A percentile compares a stretch with the other conserved stretches of the same genome.
Conservation (phyloP, 2,329 filamentous ascomycete genomes). For the Microcera coccophila region DNA sequence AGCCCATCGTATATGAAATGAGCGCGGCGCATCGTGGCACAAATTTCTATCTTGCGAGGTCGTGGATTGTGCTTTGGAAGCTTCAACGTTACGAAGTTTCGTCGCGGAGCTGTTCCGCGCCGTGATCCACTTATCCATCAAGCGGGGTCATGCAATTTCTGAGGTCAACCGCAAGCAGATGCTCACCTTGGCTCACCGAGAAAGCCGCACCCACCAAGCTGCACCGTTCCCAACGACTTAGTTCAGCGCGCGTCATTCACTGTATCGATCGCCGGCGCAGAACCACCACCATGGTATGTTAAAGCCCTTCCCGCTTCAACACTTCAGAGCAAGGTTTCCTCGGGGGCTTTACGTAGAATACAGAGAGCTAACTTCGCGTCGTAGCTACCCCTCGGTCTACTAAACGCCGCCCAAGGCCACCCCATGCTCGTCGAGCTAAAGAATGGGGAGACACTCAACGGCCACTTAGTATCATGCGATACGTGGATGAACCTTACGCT, state of each 20-base stretch:
- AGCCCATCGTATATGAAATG: constrained; percentile 52
- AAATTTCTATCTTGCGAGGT: neutral
- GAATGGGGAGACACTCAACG: constrained; percentile 95
- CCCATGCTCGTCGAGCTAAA: constrained; percentile 98
- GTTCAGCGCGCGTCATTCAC: constrained; percentile 21
- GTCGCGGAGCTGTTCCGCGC: constrained; percentile 15
- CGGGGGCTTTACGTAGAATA: constrained; percentile 5
- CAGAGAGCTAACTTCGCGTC: constrained; percentile 21
- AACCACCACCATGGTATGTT: constrained; percentile 24
- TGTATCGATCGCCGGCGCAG: constrained; percentile 18
- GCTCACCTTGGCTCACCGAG: constrained; percentile 25
- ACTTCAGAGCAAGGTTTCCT: no score
- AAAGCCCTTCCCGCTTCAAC: neutral
- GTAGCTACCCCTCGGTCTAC: constrained; percentile 71
- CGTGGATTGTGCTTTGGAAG: neutral
- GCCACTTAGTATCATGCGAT: constrained; percentile 92
- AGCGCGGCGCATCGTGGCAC: constrained; percentile 27
- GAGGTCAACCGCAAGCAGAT: constrained; percentile 8
- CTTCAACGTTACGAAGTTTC: neutral
- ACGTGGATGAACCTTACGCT: constrained; percentile 99
- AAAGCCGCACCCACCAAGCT: constrained; percentile 25
- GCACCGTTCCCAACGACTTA: constrained; percentile 22
- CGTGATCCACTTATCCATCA: constrained; percentile 7
- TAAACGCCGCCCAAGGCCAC: constrained; percentile 94
- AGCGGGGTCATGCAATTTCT: constrained; percentile 25